Conservation (phyloP, 192 early-diverging fungal genomes). For the Rhizophagus prolifer region DNA sequence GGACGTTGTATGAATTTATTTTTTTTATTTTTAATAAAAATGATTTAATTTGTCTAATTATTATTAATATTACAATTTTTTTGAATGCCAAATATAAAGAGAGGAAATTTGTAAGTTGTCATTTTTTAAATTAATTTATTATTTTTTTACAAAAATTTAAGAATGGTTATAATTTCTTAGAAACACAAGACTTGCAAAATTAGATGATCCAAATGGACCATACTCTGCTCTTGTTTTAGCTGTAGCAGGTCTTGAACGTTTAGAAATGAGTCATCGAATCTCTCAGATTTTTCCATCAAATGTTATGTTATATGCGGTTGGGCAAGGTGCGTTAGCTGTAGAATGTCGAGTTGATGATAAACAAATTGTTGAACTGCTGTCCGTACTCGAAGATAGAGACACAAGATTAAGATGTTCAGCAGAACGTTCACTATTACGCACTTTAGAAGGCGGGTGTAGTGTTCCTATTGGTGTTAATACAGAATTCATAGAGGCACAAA, state of each 20-base stretch:
- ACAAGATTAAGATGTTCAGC: slow-evolving; percentile 70
- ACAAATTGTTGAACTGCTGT: slow-evolving; percentile 48
- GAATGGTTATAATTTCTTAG: slow-evolving; percentile 34
- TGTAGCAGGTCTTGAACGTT: slow-evolving; percentile 78
- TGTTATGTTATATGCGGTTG: slow-evolving; percentile 81
- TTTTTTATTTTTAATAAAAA: background rate
- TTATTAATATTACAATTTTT: background rate
- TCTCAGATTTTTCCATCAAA: slow-evolving; percentile 61
- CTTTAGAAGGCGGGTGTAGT: slow-evolving; percentile 91
- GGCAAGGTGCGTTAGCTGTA: slow-evolving; percentile 88
- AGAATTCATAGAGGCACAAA: slow-evolving; percentile 39
- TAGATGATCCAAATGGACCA: slow-evolving; percentile 70
- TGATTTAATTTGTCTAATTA: slow-evolving; percentile 17
- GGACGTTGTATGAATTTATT: slow-evolving; percentile 65
- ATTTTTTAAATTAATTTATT: slow-evolving; percentile 14
- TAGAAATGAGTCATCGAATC: slow-evolving; percentile 69
- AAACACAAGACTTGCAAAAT: slow-evolving; percentile 86
- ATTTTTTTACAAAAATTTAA: slow-evolving; percentile 30
- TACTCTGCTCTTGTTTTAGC: slow-evolving; percentile 84
- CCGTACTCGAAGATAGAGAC: slow-evolving; percentile 61
- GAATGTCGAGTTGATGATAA: slow-evolving; percentile 75
- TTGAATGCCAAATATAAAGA: background rate
- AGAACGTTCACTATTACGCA: slow-evolving; percentile 86
- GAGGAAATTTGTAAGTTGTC: slow-evolving; percentile 41
- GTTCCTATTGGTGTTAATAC: slow-evolving; percentile 90